Conservation (phyloP, 2,329 filamentous ascomycete species). For the Truncatella angustata region DNA sequence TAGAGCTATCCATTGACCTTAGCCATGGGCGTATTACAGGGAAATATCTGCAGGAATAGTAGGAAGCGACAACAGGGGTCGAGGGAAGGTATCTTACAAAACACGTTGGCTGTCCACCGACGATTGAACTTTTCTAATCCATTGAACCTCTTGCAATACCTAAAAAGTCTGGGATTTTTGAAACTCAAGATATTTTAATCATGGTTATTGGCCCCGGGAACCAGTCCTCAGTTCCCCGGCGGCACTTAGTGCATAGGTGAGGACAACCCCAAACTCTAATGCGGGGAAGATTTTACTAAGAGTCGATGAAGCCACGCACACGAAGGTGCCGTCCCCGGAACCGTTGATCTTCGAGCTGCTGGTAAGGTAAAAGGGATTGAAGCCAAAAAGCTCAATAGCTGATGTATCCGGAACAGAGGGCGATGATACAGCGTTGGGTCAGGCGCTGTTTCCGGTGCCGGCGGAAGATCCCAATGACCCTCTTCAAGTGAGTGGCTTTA, state of each 20-base stretch:
- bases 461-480: conserved; percentile 62
- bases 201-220: background rate
- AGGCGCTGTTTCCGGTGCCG: conserved; percentile 60
- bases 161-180: too few species aligned
- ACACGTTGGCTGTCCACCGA: too few species aligned
- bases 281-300: background rate
- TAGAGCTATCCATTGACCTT: too few species aligned
- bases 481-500: conserved; percentile 37
- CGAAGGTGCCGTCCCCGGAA: conserved; percentile 23
- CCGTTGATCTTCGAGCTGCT: conserved; percentile 28
- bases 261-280: background rate
- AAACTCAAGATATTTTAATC: too few species aligned
- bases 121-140: too few species aligned
- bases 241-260: conserved; percentile 7
- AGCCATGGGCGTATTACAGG: too few species aligned
- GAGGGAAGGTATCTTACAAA: too few species aligned
- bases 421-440: conserved; percentile 58
- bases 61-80: too few species aligned
- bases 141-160: too few species aligned
- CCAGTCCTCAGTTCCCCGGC: background rate
- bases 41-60: too few species aligned
- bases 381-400: background rate
- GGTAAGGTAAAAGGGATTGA: conserved; percentile 17
- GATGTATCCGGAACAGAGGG: conserved; percentile 39
- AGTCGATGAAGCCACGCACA: conserved; percentile 21